Evolutionary conservation across 1,284 basidiomycete species (phyloP).

Genomic region (Farysia itapuensis): DNA sequence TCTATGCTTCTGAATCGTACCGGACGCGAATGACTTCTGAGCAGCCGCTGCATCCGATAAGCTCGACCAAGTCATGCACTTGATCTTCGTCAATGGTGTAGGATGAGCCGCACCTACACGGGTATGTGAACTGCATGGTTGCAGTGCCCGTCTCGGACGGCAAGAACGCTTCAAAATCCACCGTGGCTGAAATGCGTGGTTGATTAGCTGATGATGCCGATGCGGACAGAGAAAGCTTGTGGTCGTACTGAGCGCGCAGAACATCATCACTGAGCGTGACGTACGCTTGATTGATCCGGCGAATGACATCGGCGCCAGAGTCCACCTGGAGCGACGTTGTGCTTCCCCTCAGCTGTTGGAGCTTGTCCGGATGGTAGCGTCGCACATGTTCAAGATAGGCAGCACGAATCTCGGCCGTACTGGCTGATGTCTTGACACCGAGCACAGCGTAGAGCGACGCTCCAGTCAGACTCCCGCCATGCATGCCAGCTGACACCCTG

Average conservation of each 20-base stretch:
- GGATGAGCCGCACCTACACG: conserved; percentile 21
- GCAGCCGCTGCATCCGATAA: conserved; percentile 29
- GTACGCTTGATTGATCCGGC: conserved; percentile 25
- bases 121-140: conserved; percentile 5
- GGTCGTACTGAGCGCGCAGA: conserved; percentile 15
- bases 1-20: no score
- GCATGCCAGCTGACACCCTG: no score
- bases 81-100: conserved; percentile 14
- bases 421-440: conserved; percentile 13
- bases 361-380: conserved; percentile 30
- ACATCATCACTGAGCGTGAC: conserved; percentile 16
- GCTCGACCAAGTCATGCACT: conserved; percentile 9
- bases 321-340: no score
- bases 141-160: not conserved
- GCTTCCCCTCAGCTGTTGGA: conserved; percentile 36
- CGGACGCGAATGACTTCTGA: conserved; percentile 25
- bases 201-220: not conserved
- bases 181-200: conserved; percentile 13
- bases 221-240: conserved; percentile 2
- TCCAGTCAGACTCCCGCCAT: no score
- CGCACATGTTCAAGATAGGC: conserved; percentile 31
- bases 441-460: conserved; percentile 11
- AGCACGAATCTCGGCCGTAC: conserved; percentile 14
- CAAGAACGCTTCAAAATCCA: conserved; percentile 28
- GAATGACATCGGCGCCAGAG: not conserved